Evolutionary conservation across 805 yeast genomes (phyloP).

Genomic region (Pichia insulana): DNA sequence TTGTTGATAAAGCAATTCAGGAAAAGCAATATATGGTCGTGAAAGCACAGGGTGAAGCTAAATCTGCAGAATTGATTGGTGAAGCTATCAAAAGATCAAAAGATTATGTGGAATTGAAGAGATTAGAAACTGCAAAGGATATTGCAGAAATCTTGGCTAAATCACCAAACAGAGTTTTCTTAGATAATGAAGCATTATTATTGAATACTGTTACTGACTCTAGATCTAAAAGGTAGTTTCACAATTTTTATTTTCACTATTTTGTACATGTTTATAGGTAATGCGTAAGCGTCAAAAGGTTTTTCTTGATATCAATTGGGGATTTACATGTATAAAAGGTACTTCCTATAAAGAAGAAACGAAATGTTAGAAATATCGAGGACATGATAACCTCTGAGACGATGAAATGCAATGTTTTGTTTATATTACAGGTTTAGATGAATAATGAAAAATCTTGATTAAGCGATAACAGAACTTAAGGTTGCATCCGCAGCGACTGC

Average conservation of each 20-base stretch:
- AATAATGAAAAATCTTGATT: not conserved
- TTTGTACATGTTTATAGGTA: not conserved
- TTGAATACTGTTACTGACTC: constrained; percentile 81
- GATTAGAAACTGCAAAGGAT: constrained; percentile 95
- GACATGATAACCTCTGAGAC: not conserved
- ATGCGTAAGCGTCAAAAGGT: no score
- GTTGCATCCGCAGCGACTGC: constrained; percentile 45
- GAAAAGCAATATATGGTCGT: constrained; percentile 97
- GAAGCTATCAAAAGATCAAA: constrained; percentile 95
- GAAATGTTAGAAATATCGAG: not conserved
- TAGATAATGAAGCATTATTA: constrained; percentile 87
- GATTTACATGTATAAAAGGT: not conserved
- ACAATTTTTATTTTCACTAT: not conserved
- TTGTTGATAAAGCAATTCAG: constrained; percentile 94
- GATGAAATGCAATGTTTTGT: not conserved
- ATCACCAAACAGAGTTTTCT: constrained; percentile 85
- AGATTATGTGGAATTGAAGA: constrained; percentile 93
- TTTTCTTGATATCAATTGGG: not conserved
- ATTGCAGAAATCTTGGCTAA: constrained; percentile 77
- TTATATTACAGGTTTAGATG: not conserved
- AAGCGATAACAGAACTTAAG: constrained; percentile 35
- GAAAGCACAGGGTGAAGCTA: constrained; percentile 97
- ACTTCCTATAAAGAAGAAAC: not conserved
- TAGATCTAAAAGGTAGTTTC: constrained; percentile 34
- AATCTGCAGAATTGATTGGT: constrained; percentile 96